These are phyloP conservation scores for Coccomyxa sp. DNA, from an alignment of 139 green algal genomes.

Conservation along the genomic window DNA sequence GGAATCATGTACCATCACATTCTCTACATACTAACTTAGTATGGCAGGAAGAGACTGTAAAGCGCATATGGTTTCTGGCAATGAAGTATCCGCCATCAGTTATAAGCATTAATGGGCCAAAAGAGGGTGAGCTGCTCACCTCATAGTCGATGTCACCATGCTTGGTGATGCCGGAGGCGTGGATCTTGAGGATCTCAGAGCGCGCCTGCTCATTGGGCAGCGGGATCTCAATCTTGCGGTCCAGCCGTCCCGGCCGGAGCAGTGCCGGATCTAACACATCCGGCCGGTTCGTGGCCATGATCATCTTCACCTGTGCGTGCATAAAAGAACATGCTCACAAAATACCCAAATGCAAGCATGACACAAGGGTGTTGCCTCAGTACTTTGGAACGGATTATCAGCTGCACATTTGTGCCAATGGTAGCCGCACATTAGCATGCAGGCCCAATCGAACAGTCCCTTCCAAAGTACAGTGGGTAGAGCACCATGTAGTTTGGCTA, in stretches of 20 bases:
- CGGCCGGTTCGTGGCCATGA: slow-evolving; percentile 91
- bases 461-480: no score
- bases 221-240: slow-evolving; percentile 99
- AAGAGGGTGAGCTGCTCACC: slow-evolving; percentile 1
- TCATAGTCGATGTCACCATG: slow-evolving; percentile 99
- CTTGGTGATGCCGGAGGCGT: slow-evolving; percentile 90
- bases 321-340: background rate
- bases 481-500: no score
- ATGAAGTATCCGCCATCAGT: no score
- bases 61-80: no score
- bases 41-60: background rate
- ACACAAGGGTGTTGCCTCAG: no score
- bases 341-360: no score
- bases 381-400: no score
- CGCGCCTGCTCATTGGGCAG: slow-evolving; percentile 95
- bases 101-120: no score
- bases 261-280: slow-evolving; percentile 98
- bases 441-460: no score
- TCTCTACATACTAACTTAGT: background rate
- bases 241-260: slow-evolving; percentile 89
- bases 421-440: no score
- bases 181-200: slow-evolving; percentile 99
- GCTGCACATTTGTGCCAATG: no score
- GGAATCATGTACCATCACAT: no score
- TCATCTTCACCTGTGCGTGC: slow-evolving; percentile 82